Evolutionary conservation across 306 rosid genomes (phyloP), one percentile per base, ranked within the genome.

Genomic region (Fragaria nilgerrensis): DNA sequence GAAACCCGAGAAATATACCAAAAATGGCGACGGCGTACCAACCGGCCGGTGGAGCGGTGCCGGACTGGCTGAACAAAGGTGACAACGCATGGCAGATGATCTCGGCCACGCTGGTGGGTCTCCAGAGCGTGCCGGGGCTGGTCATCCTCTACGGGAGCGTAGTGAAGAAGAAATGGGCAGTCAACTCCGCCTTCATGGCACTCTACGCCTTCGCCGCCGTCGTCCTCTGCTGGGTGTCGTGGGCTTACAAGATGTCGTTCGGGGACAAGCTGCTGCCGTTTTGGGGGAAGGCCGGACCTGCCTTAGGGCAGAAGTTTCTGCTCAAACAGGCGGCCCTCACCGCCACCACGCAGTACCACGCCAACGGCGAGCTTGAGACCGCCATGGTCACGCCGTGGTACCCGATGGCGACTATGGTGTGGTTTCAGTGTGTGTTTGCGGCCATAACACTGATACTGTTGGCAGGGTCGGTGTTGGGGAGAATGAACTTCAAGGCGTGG

Each of bases 31-130:
- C 59, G 11, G 90, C 93, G n/a, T 89, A 89, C 77, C 32, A 27
- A 16, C 79, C 85, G 43, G 77, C 76, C 58, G 73, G 83, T 5
- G 62, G 70, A 1, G 85, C 87, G 0, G 89, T 85, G 2, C 94
- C 90, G 0, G 85, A 48, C 0, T 89, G 94, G 94, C 19, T 89
- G 58, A 89, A 89, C 88, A 89, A 89, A 73, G 94, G 91, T 10
- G 91, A 89, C 86, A 89, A 89, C 86, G 68, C 90, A 44, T 89
- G 91, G 94, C 91, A 89, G 70, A 82, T 89, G 94, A 14, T 82
- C 1, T 17, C 91, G 0, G 93, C 93, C 7, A 89, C 89, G 3
- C 82, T 89, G 0, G 91, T 89, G 0, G 91, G 93, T 3, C 83
- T 89, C 0, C 93, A 89, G 2, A 87, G 89, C 82, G 82, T 89